Percentiles rank a stretch among this genome's conserved stretches.
These are phyloP conservation scores for Aspergillus fijiensis DNA, from an alignment of 2,329 filamentous ascomycete genomes.

Conservation along the genomic window DNA sequence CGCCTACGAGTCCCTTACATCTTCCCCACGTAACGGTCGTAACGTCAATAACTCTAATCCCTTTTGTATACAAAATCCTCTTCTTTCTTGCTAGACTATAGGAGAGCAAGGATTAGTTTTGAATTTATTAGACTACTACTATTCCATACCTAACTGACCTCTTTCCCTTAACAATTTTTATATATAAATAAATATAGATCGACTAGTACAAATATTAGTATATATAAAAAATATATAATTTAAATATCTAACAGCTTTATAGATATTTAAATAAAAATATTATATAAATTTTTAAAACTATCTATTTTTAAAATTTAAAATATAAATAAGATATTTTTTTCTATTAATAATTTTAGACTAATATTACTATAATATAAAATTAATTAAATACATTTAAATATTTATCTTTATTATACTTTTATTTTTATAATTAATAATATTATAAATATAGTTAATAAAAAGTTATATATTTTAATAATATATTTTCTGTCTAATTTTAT, in stretches of 20 bases:
- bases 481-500: not conserved
- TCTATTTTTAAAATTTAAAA: not conserved
- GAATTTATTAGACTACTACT: no score
- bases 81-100: no score
- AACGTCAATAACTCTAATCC: no score
- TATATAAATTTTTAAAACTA: not conserved
- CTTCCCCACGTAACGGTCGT: no score
- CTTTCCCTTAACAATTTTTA: no score
- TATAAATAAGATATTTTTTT: not conserved
- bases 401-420: not conserved
- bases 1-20: no score
- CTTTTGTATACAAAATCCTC: no score
- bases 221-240: not conserved
- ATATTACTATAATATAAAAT: not conserved
- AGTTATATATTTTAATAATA: not conserved
- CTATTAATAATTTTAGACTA: no score
- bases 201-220: not conserved
- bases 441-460: not conserved
- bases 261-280: not conserved
- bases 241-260: not conserved
- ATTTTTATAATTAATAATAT: not conserved
- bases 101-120: no score
- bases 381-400: not conserved
- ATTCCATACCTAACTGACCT: no score
- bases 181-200: not conserved